phyloP scores from a whole-genome alignment of 306 rosid genomes.

The Oemleria cerasiformis region DNA sequence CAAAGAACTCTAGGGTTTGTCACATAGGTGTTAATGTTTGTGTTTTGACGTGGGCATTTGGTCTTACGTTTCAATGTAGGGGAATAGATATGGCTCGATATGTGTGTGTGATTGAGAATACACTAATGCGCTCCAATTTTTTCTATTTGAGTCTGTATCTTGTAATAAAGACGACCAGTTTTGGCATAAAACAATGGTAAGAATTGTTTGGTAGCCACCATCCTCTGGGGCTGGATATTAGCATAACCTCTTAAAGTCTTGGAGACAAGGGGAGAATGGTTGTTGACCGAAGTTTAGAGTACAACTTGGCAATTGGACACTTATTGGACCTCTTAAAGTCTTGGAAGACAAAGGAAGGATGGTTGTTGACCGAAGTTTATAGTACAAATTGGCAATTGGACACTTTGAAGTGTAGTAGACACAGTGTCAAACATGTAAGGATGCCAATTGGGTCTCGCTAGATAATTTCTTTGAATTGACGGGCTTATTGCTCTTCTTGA shows the following conservation, averaged over 20 bases:
- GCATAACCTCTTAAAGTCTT: background rate
- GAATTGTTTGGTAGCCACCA: background rate
- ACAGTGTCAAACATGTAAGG: background rate
- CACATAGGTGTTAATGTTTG: background rate
- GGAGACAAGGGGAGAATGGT: background rate
- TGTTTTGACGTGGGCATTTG: background rate
- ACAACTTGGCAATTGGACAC: no score
- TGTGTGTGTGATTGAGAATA: background rate
- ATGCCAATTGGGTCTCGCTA: background rate
- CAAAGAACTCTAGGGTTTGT: background rate
- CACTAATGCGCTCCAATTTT: background rate
- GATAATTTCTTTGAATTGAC: background rate
- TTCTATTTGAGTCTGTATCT: background rate
- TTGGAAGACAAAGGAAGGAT: background rate
- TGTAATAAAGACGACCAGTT: background rate
- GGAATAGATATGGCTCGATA: background rate
- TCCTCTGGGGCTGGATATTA: background rate
- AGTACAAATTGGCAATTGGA: background rate
- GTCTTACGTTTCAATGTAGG: background rate
- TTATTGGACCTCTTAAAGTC: background rate
- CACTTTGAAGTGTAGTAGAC: background rate
- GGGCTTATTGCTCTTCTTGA: background rate
- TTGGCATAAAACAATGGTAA: background rate
- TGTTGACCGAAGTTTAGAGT: background rate
- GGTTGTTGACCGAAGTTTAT: background rate